These are phyloP conservation scores for Phytophthora quininea DNA, from an alignment of 352 stramenopile species.

Conservation along the genomic window DNA sequence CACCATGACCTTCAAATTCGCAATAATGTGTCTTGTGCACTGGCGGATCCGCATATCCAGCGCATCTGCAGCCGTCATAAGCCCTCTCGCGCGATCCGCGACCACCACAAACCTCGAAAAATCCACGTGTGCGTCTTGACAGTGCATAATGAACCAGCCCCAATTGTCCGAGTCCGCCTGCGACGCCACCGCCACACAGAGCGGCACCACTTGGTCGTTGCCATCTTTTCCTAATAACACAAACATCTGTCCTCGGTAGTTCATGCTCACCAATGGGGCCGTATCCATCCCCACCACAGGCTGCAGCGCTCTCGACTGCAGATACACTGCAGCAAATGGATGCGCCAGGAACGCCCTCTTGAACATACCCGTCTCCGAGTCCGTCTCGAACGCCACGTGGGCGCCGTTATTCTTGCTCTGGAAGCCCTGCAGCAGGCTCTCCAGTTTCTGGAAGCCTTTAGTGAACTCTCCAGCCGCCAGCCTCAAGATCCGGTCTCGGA, in stretches of 20 bases:
- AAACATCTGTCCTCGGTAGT: constrained; percentile 40
- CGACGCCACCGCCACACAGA: constrained; percentile 33
- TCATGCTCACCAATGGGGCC: constrained; percentile 35
- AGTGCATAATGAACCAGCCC: constrained; percentile 40
- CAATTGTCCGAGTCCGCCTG: constrained; percentile 33
- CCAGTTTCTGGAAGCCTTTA: constrained; percentile 37
- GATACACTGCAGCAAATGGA: constrained; percentile 31
- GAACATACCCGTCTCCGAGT: constrained; percentile 25
- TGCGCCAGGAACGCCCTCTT: constrained; percentile 33
- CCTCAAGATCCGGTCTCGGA: constrained; percentile 35
- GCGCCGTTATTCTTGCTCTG: constrained; percentile 32
- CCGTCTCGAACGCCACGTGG: constrained; percentile 34
- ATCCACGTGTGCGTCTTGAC: constrained; percentile 32
- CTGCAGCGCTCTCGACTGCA: constrained; percentile 28
- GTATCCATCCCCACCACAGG: constrained; percentile 33
- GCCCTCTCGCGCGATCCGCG: constrained; percentile 23
- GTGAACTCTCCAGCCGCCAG: constrained; percentile 37
- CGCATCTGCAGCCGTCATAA: constrained; percentile 23
- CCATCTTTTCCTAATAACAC: constrained; percentile 37
- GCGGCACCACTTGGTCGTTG: constrained; percentile 29
- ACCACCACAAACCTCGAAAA: constrained; percentile 27
- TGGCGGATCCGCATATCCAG: constrained; percentile 27
- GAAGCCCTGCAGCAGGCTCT: constrained; percentile 38
- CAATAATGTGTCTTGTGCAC: constrained; percentile 37
- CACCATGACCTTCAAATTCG: constrained; percentile 37